Percentiles rank a stretch among this genome's conserved stretches.
Conservation (phyloP, 768 basidiomycete species). For the Glaciozyma antarctica region DNA sequence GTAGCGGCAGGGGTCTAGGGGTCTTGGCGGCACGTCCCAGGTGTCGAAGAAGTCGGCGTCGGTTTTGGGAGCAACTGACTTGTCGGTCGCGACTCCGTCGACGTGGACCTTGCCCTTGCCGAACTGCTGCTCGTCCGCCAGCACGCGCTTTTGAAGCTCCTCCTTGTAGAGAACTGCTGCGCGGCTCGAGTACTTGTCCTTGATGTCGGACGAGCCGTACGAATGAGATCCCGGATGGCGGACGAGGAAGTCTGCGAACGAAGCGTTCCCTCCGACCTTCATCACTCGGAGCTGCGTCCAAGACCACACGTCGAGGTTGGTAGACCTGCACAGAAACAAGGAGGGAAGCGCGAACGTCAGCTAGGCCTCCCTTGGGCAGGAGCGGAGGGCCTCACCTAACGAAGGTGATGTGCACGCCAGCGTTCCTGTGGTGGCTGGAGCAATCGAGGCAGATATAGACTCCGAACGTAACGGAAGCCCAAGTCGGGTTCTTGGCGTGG, state of each 20-base stretch:
- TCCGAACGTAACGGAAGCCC: constrained; percentile 92
- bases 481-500: constrained; percentile 88
- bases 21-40: constrained; percentile 59
- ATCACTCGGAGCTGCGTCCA: constrained; percentile 80
- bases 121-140: constrained; percentile 51
- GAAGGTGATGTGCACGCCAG: constrained; percentile 97
- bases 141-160: constrained; percentile 68
- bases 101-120: constrained; percentile 27
- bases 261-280: constrained; percentile 89
- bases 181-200: constrained; percentile 79
- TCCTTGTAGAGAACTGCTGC: constrained; percentile 85
- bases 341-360: neutral
- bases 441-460: constrained; percentile 97
- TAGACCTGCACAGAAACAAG: constrained; percentile 54
- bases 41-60: constrained; percentile 96
- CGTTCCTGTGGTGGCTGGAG: constrained; percentile 85
- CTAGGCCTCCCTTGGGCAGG: neutral
- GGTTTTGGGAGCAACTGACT: neutral
- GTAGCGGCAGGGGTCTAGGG: constrained; percentile 35
- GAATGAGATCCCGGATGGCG: constrained; percentile 64
- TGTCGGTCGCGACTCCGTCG: constrained; percentile 9
- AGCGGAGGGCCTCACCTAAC: constrained; percentile 57
- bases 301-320: constrained; percentile 93
- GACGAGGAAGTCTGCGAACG: constrained; percentile 77
- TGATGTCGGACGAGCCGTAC: constrained; percentile 50